phyloP scores from a whole-genome alignment of 805 yeast species.

The Metschnikowia gelsemii region DNA sequence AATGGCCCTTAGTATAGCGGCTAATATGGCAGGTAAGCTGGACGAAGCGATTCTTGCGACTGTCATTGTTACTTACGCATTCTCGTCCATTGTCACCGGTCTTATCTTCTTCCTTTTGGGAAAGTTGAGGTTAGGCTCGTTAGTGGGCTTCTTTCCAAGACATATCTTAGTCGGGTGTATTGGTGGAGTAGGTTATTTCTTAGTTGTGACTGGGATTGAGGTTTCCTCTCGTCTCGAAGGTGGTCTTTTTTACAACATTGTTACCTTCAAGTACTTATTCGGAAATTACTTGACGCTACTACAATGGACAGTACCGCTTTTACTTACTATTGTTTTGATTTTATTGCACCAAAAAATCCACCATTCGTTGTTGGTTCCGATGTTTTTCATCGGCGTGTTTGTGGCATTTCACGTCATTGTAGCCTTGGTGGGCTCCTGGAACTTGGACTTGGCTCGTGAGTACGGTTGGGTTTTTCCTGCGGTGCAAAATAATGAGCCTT shows the following conservation, averaged over 20 bases:
- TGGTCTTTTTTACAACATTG: constrained; percentile 61
- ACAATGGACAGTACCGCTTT: constrained; percentile 68
- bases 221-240: constrained; percentile 83
- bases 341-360: constrained; percentile 52
- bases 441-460: constrained; percentile 58
- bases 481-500: constrained; percentile 67
- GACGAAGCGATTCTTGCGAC: constrained; percentile 69
- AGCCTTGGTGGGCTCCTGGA: constrained; percentile 62
- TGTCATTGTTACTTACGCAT: constrained; percentile 79
- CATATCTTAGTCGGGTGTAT: constrained; percentile 96
- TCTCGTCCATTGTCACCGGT: constrained; percentile 86
- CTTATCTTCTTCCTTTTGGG: constrained; percentile 75
- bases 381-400: constrained; percentile 73
- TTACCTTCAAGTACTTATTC: constrained; percentile 54
- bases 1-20: constrained; percentile 76
- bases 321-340: constrained; percentile 60
- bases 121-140: constrained; percentile 71
- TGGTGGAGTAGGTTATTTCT: constrained; percentile 96
- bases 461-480: constrained; percentile 83
- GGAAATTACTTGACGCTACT: constrained; percentile 32
- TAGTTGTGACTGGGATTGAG: constrained; percentile 86
- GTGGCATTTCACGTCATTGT: constrained; percentile 67
- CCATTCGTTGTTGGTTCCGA: constrained; percentile 76
- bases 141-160: constrained; percentile 94
- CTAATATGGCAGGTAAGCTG: constrained; percentile 45